Conservation (phyloP, 345 rosid species). For the Salix koriyanagi region DNA sequence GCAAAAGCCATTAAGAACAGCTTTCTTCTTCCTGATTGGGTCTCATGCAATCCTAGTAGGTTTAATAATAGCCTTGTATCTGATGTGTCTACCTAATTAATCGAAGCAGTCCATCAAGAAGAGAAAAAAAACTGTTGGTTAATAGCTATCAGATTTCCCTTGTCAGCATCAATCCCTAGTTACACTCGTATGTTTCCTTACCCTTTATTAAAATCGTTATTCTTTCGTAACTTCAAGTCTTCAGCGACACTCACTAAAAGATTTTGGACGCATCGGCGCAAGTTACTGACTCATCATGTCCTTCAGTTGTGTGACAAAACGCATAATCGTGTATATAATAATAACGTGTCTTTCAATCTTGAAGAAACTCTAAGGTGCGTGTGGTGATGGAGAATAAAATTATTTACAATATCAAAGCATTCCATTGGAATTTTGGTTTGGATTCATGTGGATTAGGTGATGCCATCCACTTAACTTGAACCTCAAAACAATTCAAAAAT, state of each 20-base stretch:
- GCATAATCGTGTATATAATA: not conserved
- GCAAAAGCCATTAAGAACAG: no score
- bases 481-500: slow-evolving; percentile 1
- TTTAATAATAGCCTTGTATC: no score
- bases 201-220: no score
- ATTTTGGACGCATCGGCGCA: not conserved
- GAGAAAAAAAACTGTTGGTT: no score
- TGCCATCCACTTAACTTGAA: slow-evolving; percentile 10
- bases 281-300: not conserved
- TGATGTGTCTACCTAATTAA: no score
- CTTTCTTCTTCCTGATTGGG: no score
- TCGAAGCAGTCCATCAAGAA: no score
- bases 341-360: not conserved
- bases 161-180: no score
- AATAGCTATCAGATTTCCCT: no score
- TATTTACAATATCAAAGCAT: slow-evolving; percentile 29
- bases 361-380: slow-evolving; percentile 34
- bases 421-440: slow-evolving; percentile 53
- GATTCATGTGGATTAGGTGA: slow-evolving; percentile 49
- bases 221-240: not conserved
- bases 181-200: no score
- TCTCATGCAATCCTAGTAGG: no score
- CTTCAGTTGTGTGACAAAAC: not conserved
- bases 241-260: not conserved
- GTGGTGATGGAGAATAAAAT: slow-evolving; percentile 20